A percentile compares a stretch with the other conserved stretches of the same genome.
These are phyloP conservation scores for Wickerhamiella galacta DNA, from an alignment of 805 yeast genomes.

Conservation along the genomic window DNA sequence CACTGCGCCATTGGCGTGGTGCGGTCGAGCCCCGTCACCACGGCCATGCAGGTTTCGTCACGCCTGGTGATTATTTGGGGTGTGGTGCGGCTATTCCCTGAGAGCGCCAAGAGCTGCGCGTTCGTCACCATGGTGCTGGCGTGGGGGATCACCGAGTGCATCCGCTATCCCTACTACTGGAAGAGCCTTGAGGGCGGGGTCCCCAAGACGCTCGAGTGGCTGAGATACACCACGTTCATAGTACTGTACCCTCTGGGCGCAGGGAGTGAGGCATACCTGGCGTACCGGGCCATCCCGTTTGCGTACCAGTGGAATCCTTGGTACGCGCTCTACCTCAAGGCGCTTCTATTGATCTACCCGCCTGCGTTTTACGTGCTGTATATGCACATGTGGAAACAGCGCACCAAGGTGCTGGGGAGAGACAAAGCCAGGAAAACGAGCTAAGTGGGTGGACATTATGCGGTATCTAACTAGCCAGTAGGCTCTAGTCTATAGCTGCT, in stretches of 20 bases:
- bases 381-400: conserved; percentile 77
- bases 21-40: conserved; percentile 68
- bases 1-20: conserved; percentile 71
- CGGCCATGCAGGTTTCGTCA: conserved; percentile 75
- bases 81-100: conserved; percentile 57
- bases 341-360: conserved; percentile 46
- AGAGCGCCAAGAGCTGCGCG: conserved; percentile 37
- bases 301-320: conserved; percentile 33
- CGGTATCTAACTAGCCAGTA: too few species aligned
- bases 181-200: conserved; percentile 44
- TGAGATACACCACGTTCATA: conserved; percentile 71
- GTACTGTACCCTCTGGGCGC: conserved; percentile 86
- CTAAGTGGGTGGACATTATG: too few species aligned
- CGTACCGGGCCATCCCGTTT: conserved; percentile 51
- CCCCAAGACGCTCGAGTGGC: conserved; percentile 42
- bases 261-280: conserved; percentile 58
- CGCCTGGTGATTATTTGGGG: conserved; percentile 73
- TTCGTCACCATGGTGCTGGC: conserved; percentile 57
- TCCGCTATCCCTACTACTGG: conserved; percentile 68
- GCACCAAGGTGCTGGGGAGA: too few species aligned
- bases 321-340: conserved; percentile 40
- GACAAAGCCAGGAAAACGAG: too few species aligned
- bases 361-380: conserved; percentile 81
- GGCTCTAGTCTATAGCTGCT: too few species aligned
- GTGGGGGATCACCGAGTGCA: conserved; percentile 90